Conservation (phyloP, 2,329 filamentous ascomycete species). For the Aspergillus flavus region DNA sequence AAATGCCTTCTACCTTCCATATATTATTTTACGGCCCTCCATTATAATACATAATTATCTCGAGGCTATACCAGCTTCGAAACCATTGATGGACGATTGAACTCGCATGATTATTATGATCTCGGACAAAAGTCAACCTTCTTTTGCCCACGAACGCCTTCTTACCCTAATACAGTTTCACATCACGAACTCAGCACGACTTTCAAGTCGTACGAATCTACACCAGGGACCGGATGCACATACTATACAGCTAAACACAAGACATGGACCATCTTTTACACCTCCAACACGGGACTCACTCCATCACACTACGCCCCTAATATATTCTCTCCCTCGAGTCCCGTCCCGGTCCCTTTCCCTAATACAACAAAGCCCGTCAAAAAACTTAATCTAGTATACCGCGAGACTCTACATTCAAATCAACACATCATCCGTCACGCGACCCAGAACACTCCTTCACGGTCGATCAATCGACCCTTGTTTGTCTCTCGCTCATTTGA, state of each 20-base stretch:
- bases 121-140: background rate
- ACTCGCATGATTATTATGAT: slow-evolving; percentile 14
- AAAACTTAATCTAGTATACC: background rate
- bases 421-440: background rate
- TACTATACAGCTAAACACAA: background rate
- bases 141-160: slow-evolving; percentile 5
- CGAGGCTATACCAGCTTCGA: background rate
- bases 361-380: background rate
- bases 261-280: background rate
- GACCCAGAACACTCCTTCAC: background rate
- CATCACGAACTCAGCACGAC: background rate
- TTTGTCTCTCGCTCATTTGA: background rate
- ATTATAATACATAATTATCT: slow-evolving; percentile 11
- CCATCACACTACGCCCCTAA: background rate
- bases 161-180: slow-evolving; percentile 1
- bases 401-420: background rate
- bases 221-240: background rate
- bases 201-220: background rate
- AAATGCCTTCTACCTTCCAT: slow-evolving; percentile 1
- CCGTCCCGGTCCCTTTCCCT: background rate
- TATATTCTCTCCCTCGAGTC: background rate
- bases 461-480: background rate
- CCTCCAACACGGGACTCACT: background rate
- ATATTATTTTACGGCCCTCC: slow-evolving; percentile 4
- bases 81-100: slow-evolving; percentile 5